Evolutionary conservation across 495 filamentous ascomycete species (phyloP), one percentile per base, ranked within the genome.

Genomic region (Aspergillus diversus): DNA sequence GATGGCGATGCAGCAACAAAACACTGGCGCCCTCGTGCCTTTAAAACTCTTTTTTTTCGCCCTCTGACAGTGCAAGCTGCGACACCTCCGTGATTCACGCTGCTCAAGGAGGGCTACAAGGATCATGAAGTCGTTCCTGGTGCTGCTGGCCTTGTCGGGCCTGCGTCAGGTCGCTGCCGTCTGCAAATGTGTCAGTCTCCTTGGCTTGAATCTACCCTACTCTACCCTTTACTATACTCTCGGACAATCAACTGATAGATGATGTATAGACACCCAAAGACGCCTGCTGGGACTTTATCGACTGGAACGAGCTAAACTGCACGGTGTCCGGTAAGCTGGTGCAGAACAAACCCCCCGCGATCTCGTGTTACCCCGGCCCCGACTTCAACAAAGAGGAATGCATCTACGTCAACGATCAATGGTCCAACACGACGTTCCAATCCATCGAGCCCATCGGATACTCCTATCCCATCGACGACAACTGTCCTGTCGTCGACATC

Each of bases 301-400:
- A 42, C 16, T 86, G 83, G 83, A 63, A 66, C 16, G 33, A 64
- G 0, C 66, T 86, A 33, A 86, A 84, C 63, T 48, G n/a, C 0
- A 73, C 81, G 0, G 67, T 84, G 7, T 69, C 73, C 17, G 86
- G 86, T 42, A 75, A 79, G 59, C 74, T 90, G 37, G 74, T 87
- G 60, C 71, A 67, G 21, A 81, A 80, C 32, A 42, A 73, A 57
- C 84, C 87, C 53, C 76, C 83, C n/a, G 87, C 79, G 64, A 78
- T 79, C 59, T 71, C 83, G 51, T 90, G 86, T 68, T 86, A 89
- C 69, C 69, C 72, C 8, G 74, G 72, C 39, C 46, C 61, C 4
- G 63, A 72, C 31, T 65, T 72, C 15, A 63, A 78, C 55, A 58
- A 65, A n/a, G 54, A 56, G 27, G 47, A 54, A 16, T 81, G 77